A percentile compares a stretch with the other conserved stretches of the same genome.
phyloP scores from a whole-genome alignment of 768 basidiomycete species.

The Suillus subaureus region DNA sequence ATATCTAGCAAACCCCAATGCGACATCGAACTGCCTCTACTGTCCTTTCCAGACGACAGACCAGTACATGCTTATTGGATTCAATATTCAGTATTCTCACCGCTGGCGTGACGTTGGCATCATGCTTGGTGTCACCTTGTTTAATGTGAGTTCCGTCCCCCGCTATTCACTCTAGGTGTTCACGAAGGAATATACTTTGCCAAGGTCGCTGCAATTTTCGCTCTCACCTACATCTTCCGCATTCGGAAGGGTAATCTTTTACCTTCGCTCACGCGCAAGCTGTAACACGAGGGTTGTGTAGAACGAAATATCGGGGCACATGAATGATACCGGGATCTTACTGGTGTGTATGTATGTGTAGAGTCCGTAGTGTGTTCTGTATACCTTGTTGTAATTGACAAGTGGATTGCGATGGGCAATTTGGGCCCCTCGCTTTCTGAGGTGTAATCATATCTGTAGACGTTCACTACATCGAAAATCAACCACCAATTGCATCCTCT shows the following conservation, averaged over 20 bases:
- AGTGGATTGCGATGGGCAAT: neutral
- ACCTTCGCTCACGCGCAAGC: neutral
- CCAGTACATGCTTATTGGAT: constrained; percentile 41
- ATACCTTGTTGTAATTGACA: neutral
- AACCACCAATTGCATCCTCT: neutral
- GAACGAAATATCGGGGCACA: neutral
- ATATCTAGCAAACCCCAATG: constrained; percentile 46
- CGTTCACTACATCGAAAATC: neutral
- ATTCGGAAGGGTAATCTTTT: constrained; percentile 22
- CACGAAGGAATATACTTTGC: neutral
- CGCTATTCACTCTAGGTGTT: neutral
- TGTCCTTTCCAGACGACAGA: constrained; percentile 65
- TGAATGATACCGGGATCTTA: neutral
- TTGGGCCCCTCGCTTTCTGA: neutral
- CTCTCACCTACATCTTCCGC: constrained; percentile 33
- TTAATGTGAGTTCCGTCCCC: constrained; percentile 40
- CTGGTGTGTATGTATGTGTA: neutral
- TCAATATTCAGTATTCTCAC: constrained; percentile 63
- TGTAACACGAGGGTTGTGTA: neutral
- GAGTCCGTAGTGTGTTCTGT: neutral
- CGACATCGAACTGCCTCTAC: constrained; percentile 45
- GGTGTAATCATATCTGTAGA: neutral
- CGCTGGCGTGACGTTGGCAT: constrained; percentile 52
- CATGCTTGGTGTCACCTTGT: constrained; percentile 43
- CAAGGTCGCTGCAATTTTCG: constrained; percentile 33